Evolutionary conservation across 148 eudicot species (phyloP).

Genomic region (Diospyros lotus): DNA sequence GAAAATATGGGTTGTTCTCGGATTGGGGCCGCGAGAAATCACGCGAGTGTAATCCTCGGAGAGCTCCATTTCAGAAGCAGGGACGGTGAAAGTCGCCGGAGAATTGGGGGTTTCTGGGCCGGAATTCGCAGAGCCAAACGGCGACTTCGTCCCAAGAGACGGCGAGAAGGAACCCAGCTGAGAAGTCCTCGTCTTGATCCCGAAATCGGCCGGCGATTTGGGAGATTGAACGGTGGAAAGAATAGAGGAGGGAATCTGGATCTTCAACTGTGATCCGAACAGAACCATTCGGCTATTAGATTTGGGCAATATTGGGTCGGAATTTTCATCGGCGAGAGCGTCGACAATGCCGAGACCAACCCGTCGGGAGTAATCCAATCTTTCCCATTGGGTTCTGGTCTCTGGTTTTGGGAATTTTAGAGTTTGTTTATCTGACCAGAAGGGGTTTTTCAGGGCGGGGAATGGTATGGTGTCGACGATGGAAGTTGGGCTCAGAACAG

Average conservation of each 20-base stretch:
- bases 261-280: conserved; percentile 50
- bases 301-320: conserved; percentile 18
- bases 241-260: conserved; percentile 39
- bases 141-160: conserved; percentile 25
- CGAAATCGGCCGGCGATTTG: conserved; percentile 48
- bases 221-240: conserved; percentile 25
- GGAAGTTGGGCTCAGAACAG: conserved; percentile 51
- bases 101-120: conserved; percentile 22
- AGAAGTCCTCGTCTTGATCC: conserved; percentile 45
- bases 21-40: conserved; percentile 50
- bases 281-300: conserved; percentile 27
- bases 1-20: conserved; percentile 59
- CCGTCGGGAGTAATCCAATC: conserved; percentile 24
- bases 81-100: conserved; percentile 20
- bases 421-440: conserved; percentile 27
- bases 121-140: conserved; percentile 21
- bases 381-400: conserved; percentile 14
- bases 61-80: conserved; percentile 56
- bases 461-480: conserved; percentile 46
- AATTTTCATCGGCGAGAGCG: conserved; percentile 31
- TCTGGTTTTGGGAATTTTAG: conserved; percentile 30
- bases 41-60: conserved; percentile 71
- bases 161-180: conserved; percentile 30
- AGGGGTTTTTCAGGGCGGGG: conserved; percentile 32
- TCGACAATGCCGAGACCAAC: conserved; percentile 56